Evolutionary conservation across 1,139 yeast genomes (phyloP).

Genomic region (Saccharomyces hybrid): DNA sequence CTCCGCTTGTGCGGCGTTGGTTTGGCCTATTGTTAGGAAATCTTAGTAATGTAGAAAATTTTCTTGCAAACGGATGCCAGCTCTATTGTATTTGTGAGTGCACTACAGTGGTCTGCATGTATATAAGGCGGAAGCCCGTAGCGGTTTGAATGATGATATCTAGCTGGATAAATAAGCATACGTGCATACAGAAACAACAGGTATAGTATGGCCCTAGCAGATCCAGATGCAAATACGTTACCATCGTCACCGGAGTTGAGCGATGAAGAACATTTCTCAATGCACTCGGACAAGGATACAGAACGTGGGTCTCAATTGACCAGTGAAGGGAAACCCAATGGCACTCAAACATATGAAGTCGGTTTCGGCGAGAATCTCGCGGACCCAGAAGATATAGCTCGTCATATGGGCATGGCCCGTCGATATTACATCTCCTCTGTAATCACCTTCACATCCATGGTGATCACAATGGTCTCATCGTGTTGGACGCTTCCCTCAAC

Average conservation of each 20-base stretch:
- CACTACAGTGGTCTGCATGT: background rate
- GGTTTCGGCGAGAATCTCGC: conserved; percentile 26
- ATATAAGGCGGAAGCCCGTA: background rate
- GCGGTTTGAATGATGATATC: background rate
- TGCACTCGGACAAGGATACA: background rate
- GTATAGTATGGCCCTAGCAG: background rate
- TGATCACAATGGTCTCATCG: conserved; percentile 45
- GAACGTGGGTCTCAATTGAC: background rate
- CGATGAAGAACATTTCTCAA: conserved; percentile 1
- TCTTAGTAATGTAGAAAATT: background rate
- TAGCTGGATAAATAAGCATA: background rate
- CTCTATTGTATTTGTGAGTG: background rate
- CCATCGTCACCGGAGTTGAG: background rate
- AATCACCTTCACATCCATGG: conserved; percentile 42
- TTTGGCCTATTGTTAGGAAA: background rate
- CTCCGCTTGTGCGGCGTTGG: background rate
- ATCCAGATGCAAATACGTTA: background rate
- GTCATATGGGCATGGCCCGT: conserved; percentile 31
- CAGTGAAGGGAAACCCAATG: background rate
- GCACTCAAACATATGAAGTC: conserved; percentile 21
- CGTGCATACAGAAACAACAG: background rate
- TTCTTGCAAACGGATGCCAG: background rate
- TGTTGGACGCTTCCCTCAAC: conserved; percentile 50
- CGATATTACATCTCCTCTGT: conserved; percentile 51
- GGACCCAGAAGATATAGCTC: conserved; percentile 49